phyloP scores from a whole-genome alignment of 1,139 yeast species.

The Debaryomyces udenii region DNA sequence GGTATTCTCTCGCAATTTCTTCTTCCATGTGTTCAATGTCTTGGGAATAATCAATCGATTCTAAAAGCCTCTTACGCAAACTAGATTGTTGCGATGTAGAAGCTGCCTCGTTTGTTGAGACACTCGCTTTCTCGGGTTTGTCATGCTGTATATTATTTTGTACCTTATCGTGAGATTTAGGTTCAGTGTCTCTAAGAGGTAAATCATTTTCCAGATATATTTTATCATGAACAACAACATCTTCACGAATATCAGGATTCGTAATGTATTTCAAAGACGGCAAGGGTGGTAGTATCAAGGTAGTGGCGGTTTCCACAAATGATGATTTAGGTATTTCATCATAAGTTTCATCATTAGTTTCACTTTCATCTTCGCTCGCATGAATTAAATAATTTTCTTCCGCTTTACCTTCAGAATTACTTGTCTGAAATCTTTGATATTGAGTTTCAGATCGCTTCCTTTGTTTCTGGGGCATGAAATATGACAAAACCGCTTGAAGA shows the following conservation, averaged over 20 bases:
- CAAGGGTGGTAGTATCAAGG: constrained; percentile 81
- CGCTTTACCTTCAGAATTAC: constrained; percentile 12
- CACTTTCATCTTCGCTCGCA: constrained; percentile 11
- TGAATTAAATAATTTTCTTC: constrained; percentile 6
- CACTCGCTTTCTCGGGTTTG: not conserved
- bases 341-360: constrained; percentile 19
- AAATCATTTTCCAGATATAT: constrained; percentile 40
- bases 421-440: constrained; percentile 37
- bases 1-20: constrained; percentile 86
- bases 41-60: constrained; percentile 22
- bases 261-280: constrained; percentile 73
- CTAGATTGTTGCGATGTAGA: constrained; percentile 7
- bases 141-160: not conserved
- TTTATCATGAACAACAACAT: constrained; percentile 45
- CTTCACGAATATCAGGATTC: constrained; percentile 53
- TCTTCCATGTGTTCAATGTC: constrained; percentile 59
- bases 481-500: constrained; percentile 48
- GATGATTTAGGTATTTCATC: constrained; percentile 66
- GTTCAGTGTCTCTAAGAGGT: constrained; percentile 20
- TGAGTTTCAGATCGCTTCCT: constrained; percentile 25
- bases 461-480: constrained; percentile 51
- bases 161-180: not conserved
- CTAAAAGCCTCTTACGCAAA: constrained; percentile 22
- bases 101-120: not conserved
- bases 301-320: constrained; percentile 79